Evolutionary conservation across 805 yeast species (phyloP).

Genomic region (Saccharomycopsis fibuligera): DNA sequence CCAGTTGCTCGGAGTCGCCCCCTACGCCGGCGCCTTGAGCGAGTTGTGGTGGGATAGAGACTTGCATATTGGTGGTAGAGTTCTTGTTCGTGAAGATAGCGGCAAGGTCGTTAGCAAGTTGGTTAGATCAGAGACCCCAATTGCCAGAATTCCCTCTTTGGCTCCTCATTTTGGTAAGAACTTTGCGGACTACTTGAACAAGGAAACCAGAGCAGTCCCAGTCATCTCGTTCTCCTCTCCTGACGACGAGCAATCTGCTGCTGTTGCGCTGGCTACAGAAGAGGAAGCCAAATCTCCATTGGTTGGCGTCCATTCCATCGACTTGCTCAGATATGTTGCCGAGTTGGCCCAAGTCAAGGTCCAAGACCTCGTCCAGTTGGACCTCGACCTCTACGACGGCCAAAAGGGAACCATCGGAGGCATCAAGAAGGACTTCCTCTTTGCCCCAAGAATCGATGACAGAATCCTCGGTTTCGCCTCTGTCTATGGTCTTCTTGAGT

Average conservation of each 20-base stretch:
- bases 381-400: slow-evolving; percentile 73
- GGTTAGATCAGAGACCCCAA: slow-evolving; percentile 55
- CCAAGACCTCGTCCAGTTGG: slow-evolving; percentile 59
- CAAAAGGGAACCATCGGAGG: slow-evolving; percentile 80
- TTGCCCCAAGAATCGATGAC: slow-evolving; percentile 82
- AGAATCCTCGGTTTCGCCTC: slow-evolving; percentile 77
- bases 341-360: slow-evolving; percentile 52
- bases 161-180: slow-evolving; percentile 84
- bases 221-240: slow-evolving; percentile 51
- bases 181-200: slow-evolving; percentile 64
- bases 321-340: slow-evolving; percentile 63
- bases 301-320: slow-evolving; percentile 60
- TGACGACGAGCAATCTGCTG: slow-evolving; percentile 40
- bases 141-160: slow-evolving; percentile 76
- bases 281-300: slow-evolving; percentile 61
- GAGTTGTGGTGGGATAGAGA: slow-evolving; percentile 80
- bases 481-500: slow-evolving; percentile 48
- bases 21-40: slow-evolving; percentile 67
- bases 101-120: slow-evolving; percentile 37
- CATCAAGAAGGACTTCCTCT: slow-evolving; percentile 65
- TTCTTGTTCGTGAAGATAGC: slow-evolving; percentile 34
- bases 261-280: slow-evolving; percentile 52
- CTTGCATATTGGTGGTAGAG: slow-evolving; percentile 76
- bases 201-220: slow-evolving; percentile 74
- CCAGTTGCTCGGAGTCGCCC: slow-evolving; percentile 75